Evolutionary conservation across 495 filamentous ascomycete species (phyloP), one percentile per base, ranked within the genome.

Genomic region (Ramalina peruviana): DNA sequence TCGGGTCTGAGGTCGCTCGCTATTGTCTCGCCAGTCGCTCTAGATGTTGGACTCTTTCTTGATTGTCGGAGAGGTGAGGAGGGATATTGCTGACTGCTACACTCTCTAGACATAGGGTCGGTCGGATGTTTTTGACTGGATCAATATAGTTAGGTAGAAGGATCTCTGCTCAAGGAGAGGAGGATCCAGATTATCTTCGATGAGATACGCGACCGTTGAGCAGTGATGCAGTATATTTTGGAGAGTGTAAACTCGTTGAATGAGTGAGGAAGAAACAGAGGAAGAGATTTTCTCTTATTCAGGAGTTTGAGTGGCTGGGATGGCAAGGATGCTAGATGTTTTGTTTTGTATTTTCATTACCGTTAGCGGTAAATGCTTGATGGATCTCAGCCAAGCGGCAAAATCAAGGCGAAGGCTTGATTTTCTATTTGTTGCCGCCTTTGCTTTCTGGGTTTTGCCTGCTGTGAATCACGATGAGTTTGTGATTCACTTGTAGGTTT

Each of bases 41-140:
- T 50, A 23, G 27, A 44, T 43, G 26, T 43, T 48, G 41, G 39
- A 25, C 46, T 40, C 50, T 52, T 7, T 27, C 42, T 43, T 40
- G 52, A 49, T 54, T 41, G 53, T 43, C 25, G 36, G 55, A 51
- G 49, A 42, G 40, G 38, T 46, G 50, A 58, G 52, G 56, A 50
- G 44, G 52, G 51, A 50, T 46, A 47, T 53, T 48, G 46, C 46
- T 49, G 47, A 36, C 49, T 54, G 20, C 42, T 37, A 36, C 53
- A 56, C 51, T 60, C 58, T 54, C 51, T 55, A 51, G 52, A 60
- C 58, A 60, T 60, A 55, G 40, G 58, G 54, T 55, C 58, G 54
- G 52, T 53, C 42, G 27, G 42, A 30, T 21, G 23, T 9, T 20
- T 17, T 10, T 30, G 30, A 33, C 16, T 12, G 16, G 33, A 37